Evolutionary conservation across 2,329 filamentous ascomycete species (phyloP).

Genomic region (Laburnicola sp.): DNA sequence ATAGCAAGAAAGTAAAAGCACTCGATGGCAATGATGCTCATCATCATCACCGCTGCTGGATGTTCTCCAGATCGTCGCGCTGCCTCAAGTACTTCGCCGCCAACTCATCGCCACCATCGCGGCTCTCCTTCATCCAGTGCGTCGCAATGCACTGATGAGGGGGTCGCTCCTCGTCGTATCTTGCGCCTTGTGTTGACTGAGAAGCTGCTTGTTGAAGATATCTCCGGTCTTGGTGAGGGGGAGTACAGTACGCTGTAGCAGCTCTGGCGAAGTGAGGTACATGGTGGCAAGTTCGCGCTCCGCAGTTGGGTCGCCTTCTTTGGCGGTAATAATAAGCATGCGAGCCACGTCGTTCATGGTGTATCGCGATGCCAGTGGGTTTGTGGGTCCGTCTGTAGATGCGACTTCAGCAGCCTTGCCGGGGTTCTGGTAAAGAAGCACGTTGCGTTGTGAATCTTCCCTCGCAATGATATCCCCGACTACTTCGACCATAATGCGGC

Average conservation of each 20-base stretch:
- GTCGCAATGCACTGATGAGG: conserved; percentile 85
- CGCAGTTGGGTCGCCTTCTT: conserved; percentile 84
- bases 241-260: conserved; percentile 76
- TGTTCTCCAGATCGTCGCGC: conserved; percentile 63
- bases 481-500: conserved; percentile 78
- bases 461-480: conserved; percentile 68
- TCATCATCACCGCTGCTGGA: conserved; percentile 49
- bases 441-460: conserved; percentile 64
- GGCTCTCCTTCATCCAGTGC: conserved; percentile 95
- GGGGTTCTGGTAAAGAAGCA: conserved; percentile 37
- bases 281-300: conserved; percentile 92
- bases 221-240: conserved; percentile 83
- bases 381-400: conserved; percentile 12
- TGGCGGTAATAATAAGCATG: conserved; percentile 92
- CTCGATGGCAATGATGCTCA: conserved; percentile 4
- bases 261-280: conserved; percentile 88
- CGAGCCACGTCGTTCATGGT: conserved; percentile 78
- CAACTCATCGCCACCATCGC: conserved; percentile 81
- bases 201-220: conserved; percentile 86
- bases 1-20: conserved; percentile 9
- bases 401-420: conserved; percentile 19
- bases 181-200: conserved; percentile 63
- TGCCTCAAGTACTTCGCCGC: conserved; percentile 82
- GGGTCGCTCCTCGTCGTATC: conserved; percentile 73
- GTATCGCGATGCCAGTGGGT: conserved; percentile 61